Percentiles rank a stretch among this genome's conserved stretches.
Evolutionary conservation across 805 yeast genomes (phyloP).

Genomic region (Candida silvicultrix): DNA sequence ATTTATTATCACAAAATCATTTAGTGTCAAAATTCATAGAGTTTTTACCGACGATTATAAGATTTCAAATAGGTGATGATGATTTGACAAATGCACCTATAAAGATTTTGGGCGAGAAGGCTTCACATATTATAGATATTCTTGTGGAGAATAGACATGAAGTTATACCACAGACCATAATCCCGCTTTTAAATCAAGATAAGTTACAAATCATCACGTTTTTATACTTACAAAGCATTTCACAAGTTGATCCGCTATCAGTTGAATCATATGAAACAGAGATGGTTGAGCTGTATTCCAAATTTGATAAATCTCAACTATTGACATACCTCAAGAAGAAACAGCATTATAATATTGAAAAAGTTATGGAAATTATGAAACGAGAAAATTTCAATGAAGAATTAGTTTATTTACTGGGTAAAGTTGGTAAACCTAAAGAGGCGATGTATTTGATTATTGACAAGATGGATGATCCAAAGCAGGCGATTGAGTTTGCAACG

Average conservation of each 20-base stretch:
- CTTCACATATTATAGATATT: conserved; percentile 42
- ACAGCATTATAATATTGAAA: conserved; percentile 58
- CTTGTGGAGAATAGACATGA: conserved; percentile 63
- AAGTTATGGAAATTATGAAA: conserved; percentile 66
- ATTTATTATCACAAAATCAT: conserved; percentile 57
- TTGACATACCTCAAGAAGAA: conserved; percentile 55
- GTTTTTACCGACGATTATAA: conserved; percentile 45
- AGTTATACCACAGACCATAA: conserved; percentile 45
- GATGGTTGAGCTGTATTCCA: conserved; percentile 57
- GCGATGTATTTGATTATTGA: conserved; percentile 77
- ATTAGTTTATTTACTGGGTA: conserved; percentile 73
- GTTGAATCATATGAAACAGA: conserved; percentile 58
- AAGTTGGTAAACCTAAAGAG: conserved; percentile 69
- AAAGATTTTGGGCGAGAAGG: conserved; percentile 29
- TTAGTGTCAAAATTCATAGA: conserved; percentile 44
- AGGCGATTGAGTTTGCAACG: conserved; percentile 76
- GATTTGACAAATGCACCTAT: conserved; percentile 37
- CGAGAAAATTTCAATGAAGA: conserved; percentile 51
- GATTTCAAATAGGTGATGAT: conserved; percentile 31
- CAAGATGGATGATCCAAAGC: conserved; percentile 67
- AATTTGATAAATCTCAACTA: conserved; percentile 48
- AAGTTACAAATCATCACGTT: conserved; percentile 48
- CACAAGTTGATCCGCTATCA: conserved; percentile 46
- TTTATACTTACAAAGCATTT: conserved; percentile 58
- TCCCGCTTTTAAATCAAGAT: conserved; percentile 35